Evolutionary conservation across 2,329 filamentous ascomycete species (phyloP).

Genomic region (Fusarium sp.): DNA sequence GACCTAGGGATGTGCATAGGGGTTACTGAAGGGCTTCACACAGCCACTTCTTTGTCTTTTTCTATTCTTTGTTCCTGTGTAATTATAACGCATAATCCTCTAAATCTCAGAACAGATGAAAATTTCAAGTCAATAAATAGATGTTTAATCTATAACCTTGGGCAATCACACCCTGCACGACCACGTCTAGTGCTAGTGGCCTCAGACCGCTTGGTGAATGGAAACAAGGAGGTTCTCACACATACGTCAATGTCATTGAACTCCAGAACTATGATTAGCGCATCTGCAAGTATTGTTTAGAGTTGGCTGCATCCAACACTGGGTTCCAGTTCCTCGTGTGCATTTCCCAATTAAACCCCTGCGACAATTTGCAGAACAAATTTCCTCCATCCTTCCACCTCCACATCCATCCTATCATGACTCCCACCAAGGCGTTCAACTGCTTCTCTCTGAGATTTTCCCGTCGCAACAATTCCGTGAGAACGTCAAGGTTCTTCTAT

Average conservation of each 20-base stretch:
- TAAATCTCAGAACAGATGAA: not conserved
- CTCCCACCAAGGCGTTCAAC: not conserved
- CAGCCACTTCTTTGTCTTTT: not conserved
- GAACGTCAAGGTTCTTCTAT: not conserved
- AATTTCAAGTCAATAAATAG: not conserved
- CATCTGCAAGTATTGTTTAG: not conserved
- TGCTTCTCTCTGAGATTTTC: too few relatives aligned
- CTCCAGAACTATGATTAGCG: not conserved
- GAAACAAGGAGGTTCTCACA: too few relatives aligned
- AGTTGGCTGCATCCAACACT: not conserved
- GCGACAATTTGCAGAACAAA: not conserved
- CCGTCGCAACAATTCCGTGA: not conserved
- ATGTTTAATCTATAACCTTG: not conserved
- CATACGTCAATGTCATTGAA: too few relatives aligned
- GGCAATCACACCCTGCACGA: not conserved
- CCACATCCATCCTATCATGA: not conserved
- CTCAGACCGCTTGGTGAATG: too few relatives aligned
- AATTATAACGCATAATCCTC: not conserved
- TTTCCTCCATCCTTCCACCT: not conserved
- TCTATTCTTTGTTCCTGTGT: not conserved
- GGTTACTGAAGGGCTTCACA: too few relatives aligned
- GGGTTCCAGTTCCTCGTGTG: not conserved
- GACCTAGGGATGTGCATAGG: constrained; percentile 5
- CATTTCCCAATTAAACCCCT: not conserved
- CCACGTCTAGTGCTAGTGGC: too few relatives aligned